Evolutionary conservation across 225 moss, liverwort and hornwort species (phyloP), one percentile per base, ranked within the genome.

Genomic region (Physcomitrellopsis africana): DNA sequence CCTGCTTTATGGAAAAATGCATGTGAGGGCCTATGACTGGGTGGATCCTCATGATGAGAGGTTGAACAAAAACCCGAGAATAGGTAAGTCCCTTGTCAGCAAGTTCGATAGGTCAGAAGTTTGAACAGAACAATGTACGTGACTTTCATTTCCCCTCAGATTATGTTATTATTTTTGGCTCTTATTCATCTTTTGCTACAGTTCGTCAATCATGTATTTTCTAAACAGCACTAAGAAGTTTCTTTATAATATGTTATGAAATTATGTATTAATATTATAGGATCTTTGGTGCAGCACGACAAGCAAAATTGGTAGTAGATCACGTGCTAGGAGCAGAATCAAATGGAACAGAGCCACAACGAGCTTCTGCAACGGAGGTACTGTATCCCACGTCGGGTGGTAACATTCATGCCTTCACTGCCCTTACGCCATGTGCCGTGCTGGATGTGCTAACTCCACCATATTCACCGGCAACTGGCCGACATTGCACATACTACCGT

Each of bases 371-470:
- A 41, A 88, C 95, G 16, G 89, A 95, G 60, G 83, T 92, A 72
- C 76, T 99, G 53, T 92, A 95, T 78, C 99, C 99, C 5, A 89
- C 90, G 7, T 89, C 87, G 18, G 96, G 96, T n/a, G 95, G 95
- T 17, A 99, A 99, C 54, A 93, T 99, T 64, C 99, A 99, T 77
- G 93, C 99, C 24, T 99, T 99, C 63, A 91, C 99, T 49, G 99
- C 99, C 2, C 82, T 93, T 13, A 92, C 88, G 12, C 89, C 93
- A 48, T 99, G 99, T 82, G 99, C 99, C 57, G 90, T 99, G 41
- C 72, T 99, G 26, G 99, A 99, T 68, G 99, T 99, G 71, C 83
- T 99, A 63, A 92, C 95, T 48, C 99, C 99, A 47, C 99, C 99
- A 11, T 99, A 99, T 67, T 84, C 93, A 37, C 67, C 75, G 13